Base-by-base conservation (phyloP, 176 grass and related monocot genomes). In the Oryza glaberrima region DNA sequence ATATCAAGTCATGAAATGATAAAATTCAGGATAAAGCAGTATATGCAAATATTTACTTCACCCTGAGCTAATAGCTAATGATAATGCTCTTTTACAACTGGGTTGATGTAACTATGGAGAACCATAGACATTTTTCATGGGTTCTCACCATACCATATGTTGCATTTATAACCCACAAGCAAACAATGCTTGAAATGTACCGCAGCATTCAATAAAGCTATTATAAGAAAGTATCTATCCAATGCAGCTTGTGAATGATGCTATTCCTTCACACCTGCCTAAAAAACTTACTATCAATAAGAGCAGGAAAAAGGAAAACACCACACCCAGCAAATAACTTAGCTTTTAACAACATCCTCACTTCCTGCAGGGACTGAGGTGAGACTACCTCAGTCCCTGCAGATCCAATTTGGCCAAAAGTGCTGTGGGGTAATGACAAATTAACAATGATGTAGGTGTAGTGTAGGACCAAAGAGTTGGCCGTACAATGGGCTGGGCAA, bases 51-150 rank as follows among this genome's bases (percentile, higher is more conserved):
- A 70, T 81, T 34, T 70, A 13, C 34, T 40, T 72, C 26, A 3
- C 70, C 19, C 48, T 82, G 30, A 77, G 73, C 30, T n/a, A 20
- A 77, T 61, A 35, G 40, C 30, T 77, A 3, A 51, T 51, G 12
- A 70, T 47, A 69, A 19, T 68, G 28, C 35, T 68, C 20, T 68
- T 76, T 16, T 30, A 54, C 20, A 15, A 7, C 49, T 52, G 49
- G 49, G 49, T 7, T 22, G 43, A 77, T 67, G 13, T 23, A 28
- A 11, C 16, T 60, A 69, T 5, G 1, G 17, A 76, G 28, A 9
- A 40, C 44, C 47, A 15, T 48, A 63, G 15, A 35, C 44, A 75
- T 48, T 51, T 17, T 65, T 67, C 26, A 67, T 75, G 5, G 22
- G 4, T 17, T 67, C 13, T 48, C 12, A 61, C 43, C 9, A 25